Evolutionary conservation across 371 early-diverging fungal genomes (phyloP), one percentile per base, ranked within the genome.

Genomic region (Syncephalastrum racemosum): DNA sequence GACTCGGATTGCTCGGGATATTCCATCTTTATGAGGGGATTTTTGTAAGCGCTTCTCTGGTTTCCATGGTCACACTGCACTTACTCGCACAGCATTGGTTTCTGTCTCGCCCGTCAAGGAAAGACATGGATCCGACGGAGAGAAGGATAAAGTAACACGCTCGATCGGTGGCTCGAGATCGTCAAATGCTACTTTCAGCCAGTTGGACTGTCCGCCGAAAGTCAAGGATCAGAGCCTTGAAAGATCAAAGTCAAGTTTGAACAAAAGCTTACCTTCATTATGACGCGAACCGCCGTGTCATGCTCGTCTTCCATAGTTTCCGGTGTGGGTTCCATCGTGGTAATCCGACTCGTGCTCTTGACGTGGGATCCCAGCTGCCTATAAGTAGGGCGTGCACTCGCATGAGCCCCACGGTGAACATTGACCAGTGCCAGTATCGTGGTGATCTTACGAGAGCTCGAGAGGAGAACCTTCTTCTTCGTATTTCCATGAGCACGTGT

Each of bases 401-500:
- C 36, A 12, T 43, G 40, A 19, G 27, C 22, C 22, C 22, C 31
- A 1, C 15, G 22, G 27, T 31, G 2, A 8, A 31, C 8, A 12
- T 8, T 31, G 0, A 12, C 36, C 27, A 31, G 2, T 5, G 36
- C 0, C 36, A 31, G 5, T 31, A 12, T 0, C 36, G 7, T 25
- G 24, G 7, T 25, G 24, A 23, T 43, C 46, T 18, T 68, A 62
- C 76, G 52, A 60, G 41, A 76, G 39, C 20, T 56, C 60, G 2
- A 76, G 23, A 36, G 53, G 51, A 4, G 61, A 47, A 0, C 73
- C 77, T 22, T 56, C 45, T 4, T 64, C 67, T 36, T 58, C 48
- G 62, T 77, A 77, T 23, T 47, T 58, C 0, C 74, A 52, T 20
- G 64, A 61, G n/a, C 78, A 77, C 7, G 63, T 58, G 22, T 70